A percentile compares a stretch with the other conserved stretches of the same genome.
Evolutionary conservation across 73 alveolate species (phyloP).

Genomic region (Paramecium primaurelia): DNA sequence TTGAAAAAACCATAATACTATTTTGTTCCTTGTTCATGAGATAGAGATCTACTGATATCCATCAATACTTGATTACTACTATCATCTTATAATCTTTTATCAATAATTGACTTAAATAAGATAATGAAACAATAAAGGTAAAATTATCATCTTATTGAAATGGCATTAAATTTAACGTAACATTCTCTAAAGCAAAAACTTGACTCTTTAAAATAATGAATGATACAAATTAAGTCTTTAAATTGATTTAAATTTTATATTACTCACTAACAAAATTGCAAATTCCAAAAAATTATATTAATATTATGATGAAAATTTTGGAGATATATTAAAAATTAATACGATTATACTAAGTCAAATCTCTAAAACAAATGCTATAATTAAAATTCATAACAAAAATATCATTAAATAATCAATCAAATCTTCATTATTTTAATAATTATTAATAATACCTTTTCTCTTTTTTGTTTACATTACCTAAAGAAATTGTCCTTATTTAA

Average conservation of each 20-base stretch:
- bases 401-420: not conserved
- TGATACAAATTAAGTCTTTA: not conserved
- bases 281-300: not conserved
- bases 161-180: not conserved
- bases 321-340: not conserved
- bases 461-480: not conserved
- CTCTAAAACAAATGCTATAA: not conserved
- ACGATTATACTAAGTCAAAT: not conserved
- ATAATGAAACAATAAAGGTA: not conserved
- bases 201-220: not conserved
- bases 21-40: conserved; percentile 37
- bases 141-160: not conserved
- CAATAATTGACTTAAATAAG: not conserved
- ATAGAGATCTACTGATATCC: not conserved
- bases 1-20: not conserved
- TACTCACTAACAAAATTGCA: not conserved
- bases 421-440: not conserved
- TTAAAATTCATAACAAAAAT: not conserved
- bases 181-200: not conserved
- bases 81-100: not conserved
- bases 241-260: not conserved
- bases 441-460: not conserved
- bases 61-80: not conserved
- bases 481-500: not conserved
- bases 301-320: not conserved